Conservation (phyloP, 192 early-diverging fungal genomes). For the Rhizophagus sp. region DNA sequence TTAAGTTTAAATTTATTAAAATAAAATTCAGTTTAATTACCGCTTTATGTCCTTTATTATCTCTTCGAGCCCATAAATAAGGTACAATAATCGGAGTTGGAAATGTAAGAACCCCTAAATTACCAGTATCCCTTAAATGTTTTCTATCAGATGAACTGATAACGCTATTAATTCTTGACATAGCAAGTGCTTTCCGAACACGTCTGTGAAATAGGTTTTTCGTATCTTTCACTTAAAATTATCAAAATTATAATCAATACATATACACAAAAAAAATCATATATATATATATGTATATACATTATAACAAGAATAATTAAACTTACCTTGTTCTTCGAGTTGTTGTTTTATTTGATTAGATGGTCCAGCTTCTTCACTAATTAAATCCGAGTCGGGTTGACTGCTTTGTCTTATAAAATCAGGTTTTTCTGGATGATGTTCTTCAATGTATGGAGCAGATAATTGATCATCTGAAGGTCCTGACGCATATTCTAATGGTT, state of each 20-base stretch:
- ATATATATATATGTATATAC: neutral
- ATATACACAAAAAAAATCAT: neutral
- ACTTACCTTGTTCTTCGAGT: neutral
- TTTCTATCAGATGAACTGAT: neutral
- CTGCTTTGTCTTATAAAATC: neutral
- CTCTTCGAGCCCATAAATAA: conserved; percentile 35
- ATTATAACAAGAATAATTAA: neutral
- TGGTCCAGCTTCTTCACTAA: neutral
- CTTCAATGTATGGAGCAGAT: conserved; percentile 24
- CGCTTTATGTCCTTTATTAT: conserved; percentile 38
- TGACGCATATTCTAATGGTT: neutral
- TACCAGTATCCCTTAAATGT: conserved; percentile 7
- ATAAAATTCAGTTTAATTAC: conserved; percentile 38
- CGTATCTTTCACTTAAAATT: neutral
- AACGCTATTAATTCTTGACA: neutral
- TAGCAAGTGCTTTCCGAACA: neutral
- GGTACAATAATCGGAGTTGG: conserved; percentile 32
- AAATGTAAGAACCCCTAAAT: neutral
- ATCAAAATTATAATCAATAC: neutral
- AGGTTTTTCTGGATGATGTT: conserved; percentile 9
- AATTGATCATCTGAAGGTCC: conserved; percentile 16
- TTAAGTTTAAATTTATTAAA: neutral
- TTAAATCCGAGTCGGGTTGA: neutral
- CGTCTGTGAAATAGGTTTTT: neutral
- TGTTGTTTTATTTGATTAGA: neutral